phyloP scores from a whole-genome alignment of 2,329 filamentous ascomycete species.

The Cladosporium sp. region DNA sequence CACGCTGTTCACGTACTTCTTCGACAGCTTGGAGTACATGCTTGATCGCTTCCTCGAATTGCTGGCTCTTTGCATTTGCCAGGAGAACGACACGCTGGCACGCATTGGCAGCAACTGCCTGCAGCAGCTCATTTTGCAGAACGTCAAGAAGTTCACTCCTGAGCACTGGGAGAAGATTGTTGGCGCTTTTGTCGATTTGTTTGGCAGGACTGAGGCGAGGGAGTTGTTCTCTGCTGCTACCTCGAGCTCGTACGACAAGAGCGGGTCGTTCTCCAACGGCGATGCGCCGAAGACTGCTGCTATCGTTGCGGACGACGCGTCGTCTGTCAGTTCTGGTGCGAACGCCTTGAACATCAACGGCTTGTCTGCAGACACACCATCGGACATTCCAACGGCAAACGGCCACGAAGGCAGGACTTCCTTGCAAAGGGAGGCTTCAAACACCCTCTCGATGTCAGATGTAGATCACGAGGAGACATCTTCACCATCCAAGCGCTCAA shows the following conservation, averaged over 20 bases:
- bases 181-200: constrained; percentile 91
- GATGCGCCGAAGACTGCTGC: constrained; percentile 26
- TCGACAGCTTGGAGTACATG: constrained; percentile 95
- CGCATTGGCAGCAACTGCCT: constrained; percentile 97
- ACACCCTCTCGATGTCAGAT: constrained; percentile 19
- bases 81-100: constrained; percentile 98
- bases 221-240: constrained; percentile 87
- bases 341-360: constrained; percentile 49
- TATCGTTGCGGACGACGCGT: constrained; percentile 19
- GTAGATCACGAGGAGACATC: constrained; percentile 22
- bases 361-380: constrained; percentile 23
- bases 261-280: constrained; percentile 29
- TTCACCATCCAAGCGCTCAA: constrained; percentile 18
- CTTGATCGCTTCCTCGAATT: constrained; percentile 95
- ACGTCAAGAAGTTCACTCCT: constrained; percentile 84
- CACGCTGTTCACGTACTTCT: constrained; percentile 97
- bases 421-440: background rate
- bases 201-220: constrained; percentile 89
- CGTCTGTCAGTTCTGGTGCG: constrained; percentile 24
- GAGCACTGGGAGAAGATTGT: constrained; percentile 95
- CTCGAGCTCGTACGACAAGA: constrained; percentile 42
- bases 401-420: constrained; percentile 19
- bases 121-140: constrained; percentile 93
- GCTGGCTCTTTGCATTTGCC: constrained; percentile 92
- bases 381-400: constrained; percentile 26